Conservation (phyloP, 345 rosid species). For the Gossypium raimondii region DNA sequence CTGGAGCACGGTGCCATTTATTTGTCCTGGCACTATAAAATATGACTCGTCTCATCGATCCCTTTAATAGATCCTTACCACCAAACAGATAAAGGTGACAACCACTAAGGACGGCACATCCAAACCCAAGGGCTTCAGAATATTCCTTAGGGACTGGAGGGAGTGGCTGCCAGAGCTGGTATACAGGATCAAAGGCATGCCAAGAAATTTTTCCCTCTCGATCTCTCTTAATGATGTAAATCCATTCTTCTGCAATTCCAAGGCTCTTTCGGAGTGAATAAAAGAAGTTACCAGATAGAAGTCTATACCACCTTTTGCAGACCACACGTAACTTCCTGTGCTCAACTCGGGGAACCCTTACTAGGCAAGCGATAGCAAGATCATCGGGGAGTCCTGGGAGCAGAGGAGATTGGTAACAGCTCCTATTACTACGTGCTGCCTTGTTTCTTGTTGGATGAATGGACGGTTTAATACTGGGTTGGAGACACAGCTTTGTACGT, state of each 20-base stretch:
- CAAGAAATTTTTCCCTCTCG: slow-evolving; percentile 70
- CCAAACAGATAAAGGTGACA: slow-evolving; percentile 79
- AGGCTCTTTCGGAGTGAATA: slow-evolving; percentile 66
- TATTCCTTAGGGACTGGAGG: slow-evolving; percentile 76
- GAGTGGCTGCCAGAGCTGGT: slow-evolving; percentile 74
- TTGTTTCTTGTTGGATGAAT: slow-evolving; percentile 62
- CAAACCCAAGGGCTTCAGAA: slow-evolving; percentile 68
- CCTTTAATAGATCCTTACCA: slow-evolving; percentile 66
- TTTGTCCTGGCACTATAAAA: slow-evolving; percentile 69
- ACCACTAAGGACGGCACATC: slow-evolving; percentile 73
- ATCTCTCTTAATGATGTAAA: slow-evolving; percentile 64
- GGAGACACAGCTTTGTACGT: slow-evolving; percentile 69
- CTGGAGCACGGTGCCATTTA: slow-evolving; percentile 78
- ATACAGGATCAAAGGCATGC: slow-evolving; percentile 73
- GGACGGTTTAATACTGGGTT: slow-evolving; percentile 64
- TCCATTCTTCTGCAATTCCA: slow-evolving; percentile 74
- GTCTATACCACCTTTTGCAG: slow-evolving; percentile 74
- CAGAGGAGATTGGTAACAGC: slow-evolving; percentile 58
- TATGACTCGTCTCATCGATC: slow-evolving; percentile 71
- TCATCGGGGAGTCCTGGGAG: slow-evolving; percentile 79
- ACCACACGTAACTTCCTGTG: slow-evolving; percentile 68
- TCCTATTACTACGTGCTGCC: slow-evolving; percentile 54
- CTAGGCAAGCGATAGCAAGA: slow-evolving; percentile 83
- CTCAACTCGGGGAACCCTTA: slow-evolving; percentile 59
- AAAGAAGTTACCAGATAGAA: slow-evolving; percentile 58